phyloP scores from a whole-genome alignment of 2,329 filamentous ascomycete genomes.

The Botrytis squamosa region DNA sequence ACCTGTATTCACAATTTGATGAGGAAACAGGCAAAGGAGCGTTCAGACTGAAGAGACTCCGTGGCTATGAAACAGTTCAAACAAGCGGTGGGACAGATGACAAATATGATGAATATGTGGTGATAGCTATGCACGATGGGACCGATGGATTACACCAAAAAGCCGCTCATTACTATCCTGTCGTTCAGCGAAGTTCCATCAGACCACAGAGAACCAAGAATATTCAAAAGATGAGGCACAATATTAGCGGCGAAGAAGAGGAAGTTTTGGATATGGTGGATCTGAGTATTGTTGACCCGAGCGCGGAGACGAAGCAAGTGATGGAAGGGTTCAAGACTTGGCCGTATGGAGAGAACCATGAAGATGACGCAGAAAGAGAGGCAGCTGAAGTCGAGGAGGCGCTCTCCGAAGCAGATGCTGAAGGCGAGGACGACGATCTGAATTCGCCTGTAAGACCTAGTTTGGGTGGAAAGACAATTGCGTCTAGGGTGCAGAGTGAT shows the following conservation, averaged over 20 bases:
- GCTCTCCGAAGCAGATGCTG: slow-evolving; percentile 13
- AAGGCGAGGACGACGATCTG: slow-evolving; percentile 16
- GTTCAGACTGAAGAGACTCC: slow-evolving; percentile 61
- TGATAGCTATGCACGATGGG: slow-evolving; percentile 58
- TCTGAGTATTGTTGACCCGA: slow-evolving; percentile 16
- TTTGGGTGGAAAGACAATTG: slow-evolving; percentile 8
- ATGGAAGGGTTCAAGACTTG: slow-evolving; percentile 5
- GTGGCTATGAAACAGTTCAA: slow-evolving; percentile 63
- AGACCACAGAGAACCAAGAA: slow-evolving; percentile 63
- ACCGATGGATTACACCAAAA: slow-evolving; percentile 51
- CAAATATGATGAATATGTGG: slow-evolving; percentile 64
- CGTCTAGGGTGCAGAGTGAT: slow-evolving; percentile 16
- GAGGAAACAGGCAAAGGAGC: slow-evolving; percentile 45
- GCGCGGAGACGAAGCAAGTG: slow-evolving; percentile 12
- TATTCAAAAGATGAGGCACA: slow-evolving; percentile 48
- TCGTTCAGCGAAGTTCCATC: slow-evolving; percentile 63
- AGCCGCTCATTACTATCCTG: slow-evolving; percentile 66
- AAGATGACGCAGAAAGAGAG: slow-evolving; percentile 7
- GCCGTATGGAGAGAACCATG: slow-evolving; percentile 13
- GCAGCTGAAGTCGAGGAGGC: slow-evolving; percentile 2
- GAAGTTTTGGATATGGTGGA: slow-evolving; percentile 21
- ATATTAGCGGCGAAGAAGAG: slow-evolving; percentile 10
- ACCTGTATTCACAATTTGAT: slow-evolving; percentile 54
- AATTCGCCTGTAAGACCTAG: slow-evolving; percentile 7
- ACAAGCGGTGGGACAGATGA: slow-evolving; percentile 53